Evolutionary conservation across 805 yeast species (phyloP), one percentile per base, ranked within the genome.

Genomic region (Yamadazyma kitorensis): DNA sequence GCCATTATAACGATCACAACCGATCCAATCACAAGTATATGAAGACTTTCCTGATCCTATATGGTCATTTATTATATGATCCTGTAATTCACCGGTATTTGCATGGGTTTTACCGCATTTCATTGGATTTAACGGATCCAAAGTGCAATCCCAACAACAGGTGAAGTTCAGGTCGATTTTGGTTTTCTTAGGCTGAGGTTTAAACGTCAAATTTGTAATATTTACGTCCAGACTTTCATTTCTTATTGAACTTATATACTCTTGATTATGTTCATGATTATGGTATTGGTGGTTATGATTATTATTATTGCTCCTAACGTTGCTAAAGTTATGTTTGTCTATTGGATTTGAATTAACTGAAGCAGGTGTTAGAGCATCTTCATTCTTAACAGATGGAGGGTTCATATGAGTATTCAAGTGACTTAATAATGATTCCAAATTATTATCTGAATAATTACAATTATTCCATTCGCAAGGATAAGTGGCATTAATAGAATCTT

Each of bases 21-120:
- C 82, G 7, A 68, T 55, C 98, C 98, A 93, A 25, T 59, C 49
- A 53, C 98, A 93, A 10, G 57, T 55, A 51, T 89, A 87, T 15
- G 62, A 57, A 2, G 82, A 72, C 52, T 82, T 74, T 2, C 96
- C 88, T 7, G 81, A 72, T 2, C 84, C 83, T 12, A 93, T 66
- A 54, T 93, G 98, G 13, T 58, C 69, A 5, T 64, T 56, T 6
- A 78, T 72, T 13, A 93, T 49, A 57, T 93, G 98, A 4, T 72
- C 64, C 24, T 88, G 86, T 33, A 93, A 65, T 5, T 72, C 82
- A 10, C 76, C 75, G 3, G 83, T 73, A 5, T 72, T 54, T 4
- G 49, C 37, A 48, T 86, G 88, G 2, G 41, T 41, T 28, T 48
- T 40, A 24, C 61, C 62, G 54, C 98, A 93, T 3, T 59, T 37